These are phyloP conservation scores for Sporothrix pallida DNA, from an alignment of 2,329 filamentous ascomycete genomes.

Conservation along the genomic window DNA sequence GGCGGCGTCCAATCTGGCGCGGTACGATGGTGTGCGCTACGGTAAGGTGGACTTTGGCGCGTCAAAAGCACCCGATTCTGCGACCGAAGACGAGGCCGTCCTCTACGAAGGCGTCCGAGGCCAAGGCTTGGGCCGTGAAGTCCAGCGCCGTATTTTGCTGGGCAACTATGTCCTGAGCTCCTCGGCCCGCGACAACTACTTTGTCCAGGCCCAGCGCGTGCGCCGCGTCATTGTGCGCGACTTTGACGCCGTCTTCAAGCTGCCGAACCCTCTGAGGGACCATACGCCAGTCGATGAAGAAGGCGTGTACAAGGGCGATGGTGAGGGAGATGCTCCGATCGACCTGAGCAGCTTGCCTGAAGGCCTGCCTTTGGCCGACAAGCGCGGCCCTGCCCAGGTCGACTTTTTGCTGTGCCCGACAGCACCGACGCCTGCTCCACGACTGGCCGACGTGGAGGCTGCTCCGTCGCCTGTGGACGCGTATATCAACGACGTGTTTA, in stretches of 20 bases:
- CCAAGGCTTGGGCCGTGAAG: slow-evolving; percentile 79
- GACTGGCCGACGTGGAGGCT: slow-evolving; percentile 41
- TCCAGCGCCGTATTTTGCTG: slow-evolving; percentile 83
- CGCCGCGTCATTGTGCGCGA: slow-evolving; percentile 83
- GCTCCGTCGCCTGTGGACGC: slow-evolving; percentile 67
- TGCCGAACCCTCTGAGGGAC: slow-evolving; percentile 68
- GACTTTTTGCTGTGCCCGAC: slow-evolving; percentile 90
- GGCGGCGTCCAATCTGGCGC: slow-evolving; percentile 92
- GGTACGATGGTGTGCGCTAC: slow-evolving; percentile 96
- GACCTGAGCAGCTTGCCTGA: slow-evolving; percentile 67
- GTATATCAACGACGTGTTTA: slow-evolving; percentile 95
- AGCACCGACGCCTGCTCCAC: slow-evolving; percentile 64
- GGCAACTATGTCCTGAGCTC: slow-evolving; percentile 91
- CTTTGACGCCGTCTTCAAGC: slow-evolving; percentile 78
- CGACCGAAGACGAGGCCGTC: slow-evolving; percentile 55
- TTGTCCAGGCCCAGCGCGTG: slow-evolving; percentile 89
- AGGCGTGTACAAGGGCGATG: slow-evolving; percentile 72
- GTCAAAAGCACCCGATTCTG: neutral
- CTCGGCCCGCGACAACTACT: slow-evolving; percentile 93
- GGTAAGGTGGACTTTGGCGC: slow-evolving; percentile 53
- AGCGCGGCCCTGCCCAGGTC: slow-evolving; percentile 67
- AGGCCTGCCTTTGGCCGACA: slow-evolving; percentile 57
- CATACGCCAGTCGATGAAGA: slow-evolving; percentile 14
- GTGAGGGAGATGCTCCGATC: slow-evolving; percentile 46
- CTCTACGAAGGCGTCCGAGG: slow-evolving; percentile 80